A percentile compares a stretch with the other conserved stretches of the same genome.
Evolutionary conservation across 345 rosid genomes (phyloP).

Genomic region (Heritiera fomes): DNA sequence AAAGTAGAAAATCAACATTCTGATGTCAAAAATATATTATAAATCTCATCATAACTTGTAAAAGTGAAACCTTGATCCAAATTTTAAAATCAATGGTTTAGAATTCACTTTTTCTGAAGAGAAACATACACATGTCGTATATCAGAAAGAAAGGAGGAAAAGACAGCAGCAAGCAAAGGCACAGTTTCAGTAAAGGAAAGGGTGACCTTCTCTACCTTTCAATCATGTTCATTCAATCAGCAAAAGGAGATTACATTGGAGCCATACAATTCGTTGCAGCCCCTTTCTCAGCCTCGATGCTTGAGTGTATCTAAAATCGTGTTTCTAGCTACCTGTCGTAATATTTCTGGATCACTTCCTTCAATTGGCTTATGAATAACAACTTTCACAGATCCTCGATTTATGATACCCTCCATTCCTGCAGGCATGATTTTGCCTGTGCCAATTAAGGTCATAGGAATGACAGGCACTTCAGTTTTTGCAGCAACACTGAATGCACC

Average conservation of each 20-base stretch:
- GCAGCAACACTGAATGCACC: constrained; percentile 92
- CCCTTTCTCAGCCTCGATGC: constrained; percentile 29
- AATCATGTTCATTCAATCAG: constrained; percentile 8
- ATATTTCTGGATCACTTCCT: constrained; percentile 60
- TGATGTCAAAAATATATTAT: background rate
- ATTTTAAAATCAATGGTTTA: background rate
- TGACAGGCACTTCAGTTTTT: constrained; percentile 75
- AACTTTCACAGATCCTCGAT: constrained; percentile 64
- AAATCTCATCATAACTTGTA: background rate
- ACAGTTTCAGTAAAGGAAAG: background rate
- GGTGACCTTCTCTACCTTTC: constrained; percentile 18
- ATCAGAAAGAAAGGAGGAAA: background rate
- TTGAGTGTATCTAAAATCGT: constrained; percentile 52
- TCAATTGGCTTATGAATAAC: constrained; percentile 70
- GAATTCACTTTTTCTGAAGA: background rate
- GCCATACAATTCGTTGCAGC: background rate
- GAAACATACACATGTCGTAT: background rate
- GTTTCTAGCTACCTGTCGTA: constrained; percentile 68
- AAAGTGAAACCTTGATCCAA: background rate
- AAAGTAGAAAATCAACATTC: background rate
- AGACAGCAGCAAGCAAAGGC: background rate
- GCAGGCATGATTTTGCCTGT: constrained; percentile 96
- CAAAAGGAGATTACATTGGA: constrained; percentile 1
- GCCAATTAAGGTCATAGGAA: constrained; percentile 83
- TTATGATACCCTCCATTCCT: constrained; percentile 72